phyloP scores from a whole-genome alignment of 805 yeast species.

The Ogataea methylovora region DNA sequence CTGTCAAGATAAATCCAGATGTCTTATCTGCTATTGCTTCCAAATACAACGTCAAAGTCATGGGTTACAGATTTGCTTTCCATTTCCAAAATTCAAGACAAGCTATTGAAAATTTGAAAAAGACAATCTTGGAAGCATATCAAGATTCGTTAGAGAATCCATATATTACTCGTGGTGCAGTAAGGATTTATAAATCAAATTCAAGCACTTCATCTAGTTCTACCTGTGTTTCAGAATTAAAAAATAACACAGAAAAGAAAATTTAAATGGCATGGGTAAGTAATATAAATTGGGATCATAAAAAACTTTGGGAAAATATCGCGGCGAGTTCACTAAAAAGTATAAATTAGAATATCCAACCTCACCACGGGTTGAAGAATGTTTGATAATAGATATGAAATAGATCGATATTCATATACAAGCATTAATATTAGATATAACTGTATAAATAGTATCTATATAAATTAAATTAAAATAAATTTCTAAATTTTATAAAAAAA shows the following conservation, averaged over 20 bases:
- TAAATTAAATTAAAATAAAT: too few relatives aligned
- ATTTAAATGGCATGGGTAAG: neutral
- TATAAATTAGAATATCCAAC: neutral
- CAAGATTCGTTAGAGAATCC: slow-evolving; percentile 48
- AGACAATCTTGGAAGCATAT: slow-evolving; percentile 47
- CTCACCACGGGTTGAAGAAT: neutral
- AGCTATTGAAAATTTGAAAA: slow-evolving; percentile 47
- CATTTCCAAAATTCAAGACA: slow-evolving; percentile 58
- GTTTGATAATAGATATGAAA: too few relatives aligned
- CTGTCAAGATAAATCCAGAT: slow-evolving; percentile 44
- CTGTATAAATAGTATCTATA: too few relatives aligned
- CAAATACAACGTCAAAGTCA: slow-evolving; percentile 52
- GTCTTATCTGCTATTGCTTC: slow-evolving; percentile 45
- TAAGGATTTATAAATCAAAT: slow-evolving; percentile 17
- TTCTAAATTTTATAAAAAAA: too few relatives aligned
- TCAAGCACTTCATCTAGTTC: slow-evolving; percentile 5
- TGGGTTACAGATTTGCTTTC: slow-evolving; percentile 74
- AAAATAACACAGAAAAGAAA: neutral
- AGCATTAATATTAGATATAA: too few relatives aligned
- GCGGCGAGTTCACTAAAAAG: slow-evolving; percentile 1
- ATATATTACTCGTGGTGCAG: slow-evolving; percentile 37
- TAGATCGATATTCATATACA: too few relatives aligned
- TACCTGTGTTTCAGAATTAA: slow-evolving; percentile 1
- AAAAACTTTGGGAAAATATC: slow-evolving; percentile 1
- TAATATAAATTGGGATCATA: neutral